Evolutionary conservation across 148 eudicot genomes (phyloP), one percentile per base, ranked within the genome.

Genomic region (Rhododendron ovatum): DNA sequence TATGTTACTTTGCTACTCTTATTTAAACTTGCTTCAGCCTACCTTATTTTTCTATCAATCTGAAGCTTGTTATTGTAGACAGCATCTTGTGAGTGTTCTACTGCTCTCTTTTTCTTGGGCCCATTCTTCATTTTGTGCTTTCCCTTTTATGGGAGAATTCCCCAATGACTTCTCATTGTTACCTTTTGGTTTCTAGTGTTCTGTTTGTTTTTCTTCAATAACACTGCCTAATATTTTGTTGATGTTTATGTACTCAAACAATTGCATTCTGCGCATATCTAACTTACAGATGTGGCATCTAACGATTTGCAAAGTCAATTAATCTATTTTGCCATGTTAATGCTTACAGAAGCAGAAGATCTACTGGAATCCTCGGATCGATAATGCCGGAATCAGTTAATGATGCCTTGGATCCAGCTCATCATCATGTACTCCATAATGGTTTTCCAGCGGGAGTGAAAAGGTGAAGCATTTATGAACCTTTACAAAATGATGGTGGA

Each of bases 381-480:
- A 90, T 95, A 82, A 87, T 95, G 33, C 99, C 98, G 71, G 90
- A 90, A 71, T 89, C 98, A 84, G 92, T 96, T 65, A 90, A 89
- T 84, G 96, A 96, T 90, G 93, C 88, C 63, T 79, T 95, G 88
- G 98, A 96, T 93, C 94, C 98, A 59, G 90, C 95, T 82, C 92
- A 93, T 90, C 99, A 95, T 90, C 96, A 92, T 85, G 92, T 96
- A 86, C 95, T 95, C 78, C 99, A 94, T 86, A 92, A 93, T 87
- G 98, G 90, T 87, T 94, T 92, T 84, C 90, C 98, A 12, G 96
- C 95, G 86, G 98, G 98, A 89, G 91, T 94, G 43, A 94, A 89
- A 89, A 96, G 99, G 97, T 96, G 78, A 83, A 37, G 15, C 35
- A 39, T 63, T 35, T 55, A n/a, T 76, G 45, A 28, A 12, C 15